Evolutionary conservation across 2,329 filamentous ascomycete species (phyloP).

Genomic region (Trichoderma sp.): DNA sequence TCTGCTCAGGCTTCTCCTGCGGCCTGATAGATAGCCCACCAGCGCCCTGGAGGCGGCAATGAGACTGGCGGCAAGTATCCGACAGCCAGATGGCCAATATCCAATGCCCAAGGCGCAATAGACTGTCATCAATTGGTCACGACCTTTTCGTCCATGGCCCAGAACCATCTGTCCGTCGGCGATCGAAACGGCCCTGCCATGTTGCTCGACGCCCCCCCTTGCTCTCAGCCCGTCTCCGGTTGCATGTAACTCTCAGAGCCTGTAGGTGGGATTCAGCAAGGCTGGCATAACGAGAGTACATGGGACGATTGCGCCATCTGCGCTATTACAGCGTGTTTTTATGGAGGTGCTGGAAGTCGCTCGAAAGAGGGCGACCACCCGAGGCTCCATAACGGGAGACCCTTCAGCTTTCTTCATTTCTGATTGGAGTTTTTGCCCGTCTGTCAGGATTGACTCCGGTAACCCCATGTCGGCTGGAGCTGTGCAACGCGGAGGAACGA

Average conservation of each 20-base stretch:
- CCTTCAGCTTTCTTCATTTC: neutral
- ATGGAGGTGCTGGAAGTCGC: slow-evolving; percentile 28
- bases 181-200: neutral
- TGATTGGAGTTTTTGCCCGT: too few relatives aligned
- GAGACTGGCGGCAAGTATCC: neutral
- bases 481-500: slow-evolving; percentile 7
- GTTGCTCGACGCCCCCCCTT: neutral
- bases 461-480: slow-evolving; percentile 16
- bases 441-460: slow-evolving; percentile 4
- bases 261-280: neutral
- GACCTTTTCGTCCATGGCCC: slow-evolving; percentile 6
- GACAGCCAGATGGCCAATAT: slow-evolving; percentile 5
- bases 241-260: neutral
- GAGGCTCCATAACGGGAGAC: slow-evolving; percentile 23
- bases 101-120: slow-evolving; percentile 9
- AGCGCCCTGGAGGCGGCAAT: neutral
- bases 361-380: slow-evolving; percentile 26
- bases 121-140: neutral
- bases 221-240: slow-evolving; percentile 9
- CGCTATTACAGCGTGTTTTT: slow-evolving; percentile 26
- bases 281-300: slow-evolving; percentile 27
- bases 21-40: neutral
- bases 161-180: neutral
- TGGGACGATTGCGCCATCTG: slow-evolving; percentile 29
- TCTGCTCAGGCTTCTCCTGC: neutral